Evolutionary conservation across 148 eudicot species (phyloP), one percentile per base, ranked within the genome.

Genomic region (Arctostaphylos glauca): DNA sequence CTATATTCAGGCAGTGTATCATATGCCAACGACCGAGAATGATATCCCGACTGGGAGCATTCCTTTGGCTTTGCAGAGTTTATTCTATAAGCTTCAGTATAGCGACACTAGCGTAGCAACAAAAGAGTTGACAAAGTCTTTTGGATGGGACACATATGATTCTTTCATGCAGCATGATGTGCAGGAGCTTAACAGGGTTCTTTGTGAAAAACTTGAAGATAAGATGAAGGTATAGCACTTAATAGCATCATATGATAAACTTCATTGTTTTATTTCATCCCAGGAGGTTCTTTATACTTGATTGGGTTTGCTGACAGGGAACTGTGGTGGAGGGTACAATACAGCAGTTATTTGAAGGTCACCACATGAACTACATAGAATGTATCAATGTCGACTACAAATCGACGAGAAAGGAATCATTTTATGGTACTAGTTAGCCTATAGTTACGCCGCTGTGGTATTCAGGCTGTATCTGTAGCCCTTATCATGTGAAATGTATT

Each of bases 21-120:
- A 94, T 86, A 96, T 96, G 99, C 99, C 99, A 31, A 96, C 99
- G 13, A 94, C 99, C n/a, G 99, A 96, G 89, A 96, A 93, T 89
- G 99, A 96, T 84, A 91, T 87, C 86, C 98, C 98, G 13, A 83
- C 93, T 38, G 88, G 87, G 46, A 96, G 99, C 86, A 96, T 96
- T 74, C 96, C 99, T 80, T 81, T 96, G 87, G 99, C 99, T 44
- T 84, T 96, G 43, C 99, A 96, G 83, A 96, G 99, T 89, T 92
- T 96, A 83, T 96, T 96, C 86, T 94, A 96, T 90, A 96, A 96
- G 92, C 96, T 96, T 74, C 99, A 96, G 78, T 94, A 94, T 76
- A 93, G 87, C 77, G 96, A 94, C 49, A 93, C 91, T 46, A 94
- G 98, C 84, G 98, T 96, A 76, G 87, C 99, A 66, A 96, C 99